Evolutionary conservation across 1,139 yeast species (phyloP), one percentile per base, ranked within the genome.

Genomic region (Lodderomyces parapsilosis): DNA sequence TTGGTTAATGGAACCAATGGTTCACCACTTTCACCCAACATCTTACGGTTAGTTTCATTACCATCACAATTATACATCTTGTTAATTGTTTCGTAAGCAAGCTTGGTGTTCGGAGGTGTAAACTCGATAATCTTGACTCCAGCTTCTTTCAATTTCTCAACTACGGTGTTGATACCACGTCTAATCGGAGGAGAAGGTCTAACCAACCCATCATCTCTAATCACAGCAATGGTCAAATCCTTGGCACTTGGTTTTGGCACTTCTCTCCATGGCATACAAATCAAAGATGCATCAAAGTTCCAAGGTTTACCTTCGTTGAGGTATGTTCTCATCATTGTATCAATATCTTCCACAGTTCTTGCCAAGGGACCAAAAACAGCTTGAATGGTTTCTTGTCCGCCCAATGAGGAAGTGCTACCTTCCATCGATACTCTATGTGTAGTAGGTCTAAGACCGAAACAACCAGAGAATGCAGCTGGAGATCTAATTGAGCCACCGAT

Each of bases 401-500:
- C 73, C 49, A 82, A 81, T 14, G 78, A 65, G 18, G 80, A 72
- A 31, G 77, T 66, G 41, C 80, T 76, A 27, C 85, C 83, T 42
- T 52, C 48, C 41, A 63, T 58, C 4, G 86, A 73, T 40, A 82
- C 64, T 63, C 91, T 73, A 58, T 79, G 78, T 3, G 84, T 67
- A 7, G 88, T 72, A 36, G 91, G 91, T 62, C 87, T 78, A 48
- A 85, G 68, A 13, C 90, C 91, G 58, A 68, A 78, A 46, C 77
- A 62, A 19, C 89, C 89, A 39, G 82, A 75, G 57, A 74, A 84
- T 0, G 88, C 89, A 22, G 91, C 86, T 2, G 93, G 94, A 8
- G 76, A 82, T 57, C 93, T 75, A 50, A 86, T 82, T 1, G 87
- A 80, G 1, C 93, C 94, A 49, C 93, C 94, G 52, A 86, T 84